Base-by-base conservation (phyloP, 257 asterid genomes). In the Phtheirospermum japonicum region DNA sequence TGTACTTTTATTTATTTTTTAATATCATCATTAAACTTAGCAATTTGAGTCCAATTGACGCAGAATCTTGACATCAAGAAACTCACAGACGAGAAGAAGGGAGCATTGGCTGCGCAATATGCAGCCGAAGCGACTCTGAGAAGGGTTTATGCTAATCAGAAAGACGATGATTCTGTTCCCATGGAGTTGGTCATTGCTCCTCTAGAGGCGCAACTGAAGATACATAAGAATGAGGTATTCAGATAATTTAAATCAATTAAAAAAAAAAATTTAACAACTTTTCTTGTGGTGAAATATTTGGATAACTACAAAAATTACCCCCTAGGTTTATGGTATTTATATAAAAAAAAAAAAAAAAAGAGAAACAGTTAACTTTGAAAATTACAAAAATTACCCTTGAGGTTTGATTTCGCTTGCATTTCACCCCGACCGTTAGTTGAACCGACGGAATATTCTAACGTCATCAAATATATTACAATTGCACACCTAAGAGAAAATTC, bases 91-190 rank as follows among this genome's bases (percentile, higher is more conserved):
- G 96, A 83, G 58, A 90, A 83, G 74, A 85, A 68, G 77, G 95
- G 77, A 70, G 95, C 95, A 37, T 28, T 87, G 68, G 65, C 86
- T 70, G 96, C 96, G 65, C 96, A 87, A 67, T 84, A 84, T 79
- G 94, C 96, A 49, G 95, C 95, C 42, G 96, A 91, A 77, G 80
- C 88, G n/a, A 78, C 98, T 49, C 95, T 91, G 40, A 71, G 98
- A 73, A 77, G 98, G 73, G 96, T 88, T 36, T 82, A 91, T 5
- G 84, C 87, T 58, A 65, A 77, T 68, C 90, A 88, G 52, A 88
- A 86, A 65, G 94, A 91, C 30, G 86, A 84, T 57, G 88, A 84
- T 54, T 60, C 74, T 55, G 52, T 83, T 70, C 87, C 94, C 31
- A 69, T 88, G 33, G 95, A 88, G 69, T 69, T 83, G 6, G 58